phyloP scores from a whole-genome alignment of 768 basidiomycete species.

The Pleurotus salmoneostramineus region DNA sequence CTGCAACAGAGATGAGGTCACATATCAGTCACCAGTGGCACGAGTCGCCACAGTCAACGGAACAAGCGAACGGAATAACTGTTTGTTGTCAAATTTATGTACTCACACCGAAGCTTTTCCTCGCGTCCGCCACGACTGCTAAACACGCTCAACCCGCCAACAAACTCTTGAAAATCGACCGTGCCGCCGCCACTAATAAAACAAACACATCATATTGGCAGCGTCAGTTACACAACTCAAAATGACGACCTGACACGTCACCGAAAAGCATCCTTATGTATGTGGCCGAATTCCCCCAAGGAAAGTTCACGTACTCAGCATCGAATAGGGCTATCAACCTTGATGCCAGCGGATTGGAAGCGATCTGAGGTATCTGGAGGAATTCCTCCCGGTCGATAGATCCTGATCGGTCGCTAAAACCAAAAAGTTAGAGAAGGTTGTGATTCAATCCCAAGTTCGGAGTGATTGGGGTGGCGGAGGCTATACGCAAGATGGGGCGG shows the following conservation, averaged over 20 bases:
- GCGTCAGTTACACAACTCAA: neutral
- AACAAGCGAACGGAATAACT: too few relatives aligned
- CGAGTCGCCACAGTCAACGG: too few relatives aligned
- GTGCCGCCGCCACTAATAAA: conserved; percentile 84
- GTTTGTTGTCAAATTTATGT: neutral
- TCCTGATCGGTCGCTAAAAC: conserved; percentile 82
- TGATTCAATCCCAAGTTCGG: neutral
- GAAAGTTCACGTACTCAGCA: conserved; percentile 73
- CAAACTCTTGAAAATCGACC: conserved; percentile 98
- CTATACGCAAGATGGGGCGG: neutral
- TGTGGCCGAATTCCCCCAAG: neutral
- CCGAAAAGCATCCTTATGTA: neutral
- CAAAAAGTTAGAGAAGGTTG: neutral
- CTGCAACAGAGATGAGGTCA: conserved; percentile 38
- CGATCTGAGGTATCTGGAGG: conserved; percentile 96
- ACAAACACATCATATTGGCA: neutral
- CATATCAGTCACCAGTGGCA: neutral
- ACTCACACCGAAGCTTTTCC: conserved; percentile 91
- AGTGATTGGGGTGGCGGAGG: neutral
- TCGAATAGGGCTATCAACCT: conserved; percentile 99
- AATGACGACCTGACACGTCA: neutral
- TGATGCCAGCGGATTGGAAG: conserved; percentile 91
- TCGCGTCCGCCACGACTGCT: conserved; percentile 97
- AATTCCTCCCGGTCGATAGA: conserved; percentile 99
- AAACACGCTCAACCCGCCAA: conserved; percentile 95